phyloP scores from a whole-genome alignment of 306 rosid genomes.

The Gleditsia sinensis region DNA sequence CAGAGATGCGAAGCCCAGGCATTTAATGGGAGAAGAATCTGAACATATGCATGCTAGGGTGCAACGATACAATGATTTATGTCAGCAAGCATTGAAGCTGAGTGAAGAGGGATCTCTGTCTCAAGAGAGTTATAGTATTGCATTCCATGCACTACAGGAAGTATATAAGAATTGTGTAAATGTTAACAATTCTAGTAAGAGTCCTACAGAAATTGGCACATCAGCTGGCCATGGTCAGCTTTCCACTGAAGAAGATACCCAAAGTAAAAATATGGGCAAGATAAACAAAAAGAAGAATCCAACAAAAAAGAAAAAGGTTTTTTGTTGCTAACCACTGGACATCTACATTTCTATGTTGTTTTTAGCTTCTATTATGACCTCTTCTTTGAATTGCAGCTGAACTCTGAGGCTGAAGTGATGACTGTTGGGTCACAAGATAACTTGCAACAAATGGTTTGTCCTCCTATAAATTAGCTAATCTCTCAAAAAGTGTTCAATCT shows the following conservation, averaged over 20 bases:
- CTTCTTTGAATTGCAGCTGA: conserved; percentile 60
- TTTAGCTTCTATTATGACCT: conserved; percentile 29
- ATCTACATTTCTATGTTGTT: conserved; percentile 1
- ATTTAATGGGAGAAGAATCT: conserved; percentile 64
- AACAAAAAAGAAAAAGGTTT: conserved; percentile 91
- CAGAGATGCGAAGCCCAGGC: conserved; percentile 76
- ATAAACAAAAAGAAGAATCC: conserved; percentile 82
- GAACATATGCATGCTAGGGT: conserved; percentile 63
- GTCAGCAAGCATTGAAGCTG: conserved; percentile 76
- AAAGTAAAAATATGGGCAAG: conserved; percentile 78
- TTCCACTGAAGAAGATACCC: conserved; percentile 78
- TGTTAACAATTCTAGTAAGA: conserved; percentile 66
- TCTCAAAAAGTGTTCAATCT: conserved; percentile 19
- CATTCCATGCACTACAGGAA: conserved; percentile 71
- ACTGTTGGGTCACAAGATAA: conserved; percentile 81
- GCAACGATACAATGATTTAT: conserved; percentile 78
- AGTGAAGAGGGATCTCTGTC: conserved; percentile 87
- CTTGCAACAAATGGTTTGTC: conserved; percentile 96
- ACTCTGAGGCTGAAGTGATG: conserved; percentile 73
- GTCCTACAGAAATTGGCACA: conserved; percentile 69
- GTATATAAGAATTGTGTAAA: conserved; percentile 67
- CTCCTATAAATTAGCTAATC: conserved; percentile 27
- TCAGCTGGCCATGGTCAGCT: conserved; percentile 74
- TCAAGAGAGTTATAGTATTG: conserved; percentile 82
- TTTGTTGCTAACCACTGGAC: conserved; percentile 30